phyloP scores from a whole-genome alignment of 345 rosid genomes.

The Triadica sebifera region DNA sequence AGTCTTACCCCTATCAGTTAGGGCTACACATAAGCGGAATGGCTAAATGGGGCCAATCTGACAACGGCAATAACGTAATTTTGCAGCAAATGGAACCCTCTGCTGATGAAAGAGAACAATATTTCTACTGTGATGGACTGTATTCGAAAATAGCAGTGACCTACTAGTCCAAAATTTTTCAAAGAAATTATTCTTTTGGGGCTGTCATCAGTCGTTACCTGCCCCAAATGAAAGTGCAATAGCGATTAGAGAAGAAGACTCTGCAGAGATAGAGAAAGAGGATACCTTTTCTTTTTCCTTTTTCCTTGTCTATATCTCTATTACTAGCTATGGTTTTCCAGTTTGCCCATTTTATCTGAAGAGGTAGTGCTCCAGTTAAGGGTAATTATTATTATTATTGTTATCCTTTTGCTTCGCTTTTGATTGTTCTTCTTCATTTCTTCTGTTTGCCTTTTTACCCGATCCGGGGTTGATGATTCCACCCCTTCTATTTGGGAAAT shows the following conservation, averaged over 20 bases:
- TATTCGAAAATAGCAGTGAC: background rate
- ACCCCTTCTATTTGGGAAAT: constrained; percentile 21
- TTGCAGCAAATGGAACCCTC: background rate
- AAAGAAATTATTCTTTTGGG: background rate
- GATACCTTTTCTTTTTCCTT: background rate
- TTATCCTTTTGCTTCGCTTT: background rate
- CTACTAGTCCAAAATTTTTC: background rate
- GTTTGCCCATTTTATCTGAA: constrained; percentile 3
- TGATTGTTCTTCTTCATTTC: constrained; percentile 7
- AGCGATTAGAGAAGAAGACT: background rate
- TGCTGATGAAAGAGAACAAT: no score
- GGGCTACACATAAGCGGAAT: background rate
- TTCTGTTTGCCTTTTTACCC: constrained; percentile 6
- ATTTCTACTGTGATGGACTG: background rate
- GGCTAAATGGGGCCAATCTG: background rate
- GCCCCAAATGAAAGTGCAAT: background rate
- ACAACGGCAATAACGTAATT: background rate
- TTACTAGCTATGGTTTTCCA: constrained; percentile 18
- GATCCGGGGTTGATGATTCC: constrained; percentile 37
- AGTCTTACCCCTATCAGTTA: background rate
- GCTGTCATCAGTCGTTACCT: background rate
- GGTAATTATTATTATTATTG: background rate
- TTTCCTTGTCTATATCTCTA: background rate
- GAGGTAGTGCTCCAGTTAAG: constrained; percentile 4
- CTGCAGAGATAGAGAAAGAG: background rate